Conservation (phyloP, 2,329 filamentous ascomycete species). For the Ceratocystiopsis sp. region DNA sequence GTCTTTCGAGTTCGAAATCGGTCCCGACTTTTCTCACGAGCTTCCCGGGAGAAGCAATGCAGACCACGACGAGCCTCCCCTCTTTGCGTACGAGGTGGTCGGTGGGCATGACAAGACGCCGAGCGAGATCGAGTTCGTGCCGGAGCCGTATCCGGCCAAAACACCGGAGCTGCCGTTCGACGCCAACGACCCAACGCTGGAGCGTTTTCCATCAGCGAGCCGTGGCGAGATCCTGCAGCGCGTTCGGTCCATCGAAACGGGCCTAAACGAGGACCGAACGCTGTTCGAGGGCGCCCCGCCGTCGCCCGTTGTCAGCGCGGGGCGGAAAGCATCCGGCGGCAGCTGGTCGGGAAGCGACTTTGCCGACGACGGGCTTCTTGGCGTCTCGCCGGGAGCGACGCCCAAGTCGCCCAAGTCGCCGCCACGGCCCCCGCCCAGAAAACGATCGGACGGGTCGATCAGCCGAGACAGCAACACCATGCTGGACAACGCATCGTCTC, state of each 20-base stretch:
- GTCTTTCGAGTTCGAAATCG: constrained; percentile 6
- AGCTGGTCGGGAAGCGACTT: too few relatives aligned
- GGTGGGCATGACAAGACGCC: constrained; percentile 15
- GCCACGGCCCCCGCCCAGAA: background rate
- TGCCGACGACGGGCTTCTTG: constrained; percentile 3
- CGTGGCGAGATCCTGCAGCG: constrained; percentile 26
- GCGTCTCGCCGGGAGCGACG: constrained; percentile 16
- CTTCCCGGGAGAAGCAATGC: constrained; percentile 3
- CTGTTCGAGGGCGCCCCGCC: constrained; percentile 19
- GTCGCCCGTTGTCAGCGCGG: constrained; percentile 19
- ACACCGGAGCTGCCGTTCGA: constrained; percentile 16
- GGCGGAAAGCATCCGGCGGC: constrained; percentile 9
- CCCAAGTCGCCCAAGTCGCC: background rate
- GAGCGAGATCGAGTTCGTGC: constrained; percentile 4
- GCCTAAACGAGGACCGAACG: constrained; percentile 22
- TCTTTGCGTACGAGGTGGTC: constrained; percentile 30
- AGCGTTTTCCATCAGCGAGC: constrained; percentile 27
- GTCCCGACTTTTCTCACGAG: constrained; percentile 9
- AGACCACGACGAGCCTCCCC: constrained; percentile 16
- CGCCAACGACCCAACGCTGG: constrained; percentile 29
- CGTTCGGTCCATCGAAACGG: constrained; percentile 28
- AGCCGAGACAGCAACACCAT: constrained; percentile 13
- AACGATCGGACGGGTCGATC: background rate
- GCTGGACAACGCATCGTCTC: constrained; percentile 18
- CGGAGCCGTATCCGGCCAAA: background rate